Percentiles rank a stretch among this genome's conserved stretches.
Evolutionary conservation across 2,329 filamentous ascomycete genomes (phyloP).

Genomic region (Fusarium sp.): DNA sequence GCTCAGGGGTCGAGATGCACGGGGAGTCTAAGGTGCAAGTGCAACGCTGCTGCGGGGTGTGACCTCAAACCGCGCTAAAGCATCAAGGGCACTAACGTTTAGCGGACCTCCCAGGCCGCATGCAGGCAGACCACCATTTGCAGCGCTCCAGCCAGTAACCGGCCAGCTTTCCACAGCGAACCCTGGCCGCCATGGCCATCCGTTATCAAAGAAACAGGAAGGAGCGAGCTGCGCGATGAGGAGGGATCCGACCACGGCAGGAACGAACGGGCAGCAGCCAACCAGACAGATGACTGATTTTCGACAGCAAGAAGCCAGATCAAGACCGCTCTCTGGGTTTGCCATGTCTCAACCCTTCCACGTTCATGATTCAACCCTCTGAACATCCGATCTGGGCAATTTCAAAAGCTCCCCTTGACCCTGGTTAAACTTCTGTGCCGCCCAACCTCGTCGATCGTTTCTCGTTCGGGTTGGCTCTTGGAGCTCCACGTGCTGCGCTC

Average conservation of each 20-base stretch:
- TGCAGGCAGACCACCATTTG: constrained; percentile 35
- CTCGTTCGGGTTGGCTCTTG: constrained; percentile 36
- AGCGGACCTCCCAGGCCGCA: constrained; percentile 37
- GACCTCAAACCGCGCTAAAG: constrained; percentile 20
- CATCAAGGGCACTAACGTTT: constrained; percentile 40
- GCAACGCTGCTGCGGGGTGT: constrained; percentile 40
- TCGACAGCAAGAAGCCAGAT: neutral
- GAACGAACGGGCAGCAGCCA: neutral
- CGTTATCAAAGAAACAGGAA: constrained; percentile 35
- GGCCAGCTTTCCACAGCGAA: constrained; percentile 8
- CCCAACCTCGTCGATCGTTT: constrained; percentile 37
- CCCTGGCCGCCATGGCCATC: constrained; percentile 22
- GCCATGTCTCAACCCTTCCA: neutral
- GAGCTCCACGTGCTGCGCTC: constrained; percentile 41
- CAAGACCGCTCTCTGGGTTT: neutral
- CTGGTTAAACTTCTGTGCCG: constrained; percentile 6
- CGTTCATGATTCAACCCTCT: neutral
- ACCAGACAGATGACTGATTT: constrained; percentile 30
- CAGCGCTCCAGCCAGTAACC: constrained; percentile 24
- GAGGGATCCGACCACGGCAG: constrained; percentile 8
- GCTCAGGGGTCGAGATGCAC: constrained; percentile 27
- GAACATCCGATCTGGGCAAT: neutral
- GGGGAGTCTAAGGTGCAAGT: neutral
- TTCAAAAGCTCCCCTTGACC: neutral
- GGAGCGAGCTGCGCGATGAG: constrained; percentile 16